Percentiles rank a stretch among this genome's conserved stretches.
These are phyloP conservation scores for Colletotrichum sp. DNA, from an alignment of 2,329 filamentous ascomycete species.

Conservation along the genomic window DNA sequence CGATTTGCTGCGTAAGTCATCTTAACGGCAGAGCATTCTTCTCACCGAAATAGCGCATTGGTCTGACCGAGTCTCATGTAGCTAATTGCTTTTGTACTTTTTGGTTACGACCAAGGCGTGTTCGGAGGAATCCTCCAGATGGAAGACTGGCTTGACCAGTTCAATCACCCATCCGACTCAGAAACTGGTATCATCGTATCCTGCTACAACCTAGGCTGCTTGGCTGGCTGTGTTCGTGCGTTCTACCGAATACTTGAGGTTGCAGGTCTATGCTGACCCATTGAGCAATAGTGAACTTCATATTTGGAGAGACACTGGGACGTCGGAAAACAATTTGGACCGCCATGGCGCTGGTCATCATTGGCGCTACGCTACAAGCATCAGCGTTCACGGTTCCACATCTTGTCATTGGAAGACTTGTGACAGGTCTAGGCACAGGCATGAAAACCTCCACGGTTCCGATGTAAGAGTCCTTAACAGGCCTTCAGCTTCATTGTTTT, in stretches of 20 bases:
- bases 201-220: conserved; percentile 45
- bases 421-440: conserved; percentile 46
- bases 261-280: background rate
- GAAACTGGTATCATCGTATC: conserved; percentile 34
- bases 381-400: conserved; percentile 41
- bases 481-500: background rate
- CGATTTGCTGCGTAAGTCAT: background rate
- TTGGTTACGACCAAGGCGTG: conserved; percentile 54
- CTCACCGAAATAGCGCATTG: accelerated
- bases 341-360: conserved; percentile 34
- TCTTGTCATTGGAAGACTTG: conserved; percentile 44
- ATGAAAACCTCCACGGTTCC: conserved; percentile 39
- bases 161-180: conserved; percentile 29
- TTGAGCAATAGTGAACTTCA: conserved; percentile 22
- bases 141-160: conserved; percentile 40
- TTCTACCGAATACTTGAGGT: accelerated
- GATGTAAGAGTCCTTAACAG: conserved; percentile 24
- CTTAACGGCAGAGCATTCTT: accelerated
- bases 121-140: conserved; percentile 53
- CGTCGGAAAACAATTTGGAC: conserved; percentile 34
- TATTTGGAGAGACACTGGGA: conserved; percentile 36
- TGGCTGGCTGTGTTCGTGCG: conserved; percentile 39
- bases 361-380: conserved; percentile 39
- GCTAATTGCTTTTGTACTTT: conserved; percentile 31
- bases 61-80: accelerated